Conservation (phyloP, 2,329 filamentous ascomycete species). For the Dendrostoma leiphaemia region DNA sequence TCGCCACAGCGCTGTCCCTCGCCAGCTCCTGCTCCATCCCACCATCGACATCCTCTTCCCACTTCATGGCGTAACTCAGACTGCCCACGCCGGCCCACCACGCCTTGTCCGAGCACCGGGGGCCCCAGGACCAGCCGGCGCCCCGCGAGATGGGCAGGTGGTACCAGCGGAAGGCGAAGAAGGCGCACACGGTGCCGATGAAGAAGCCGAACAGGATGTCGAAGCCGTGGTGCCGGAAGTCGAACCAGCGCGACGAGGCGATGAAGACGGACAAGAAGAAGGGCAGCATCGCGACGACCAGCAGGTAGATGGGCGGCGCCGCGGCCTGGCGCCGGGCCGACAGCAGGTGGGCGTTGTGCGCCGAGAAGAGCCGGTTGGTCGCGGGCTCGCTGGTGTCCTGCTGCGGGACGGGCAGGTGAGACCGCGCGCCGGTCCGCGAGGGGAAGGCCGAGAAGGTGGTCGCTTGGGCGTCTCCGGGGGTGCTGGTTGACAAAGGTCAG, state of each 20-base stretch:
- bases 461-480: constrained; percentile 42
- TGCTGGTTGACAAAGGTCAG: constrained; percentile 19
- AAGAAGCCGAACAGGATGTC: constrained; percentile 84
- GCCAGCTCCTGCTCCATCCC: constrained; percentile 19
- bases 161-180: constrained; percentile 80
- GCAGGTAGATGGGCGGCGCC: constrained; percentile 77
- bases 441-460: constrained; percentile 66
- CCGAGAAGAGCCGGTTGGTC: constrained; percentile 29
- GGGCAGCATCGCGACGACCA: constrained; percentile 68
- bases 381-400: constrained; percentile 28
- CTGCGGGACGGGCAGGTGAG: constrained; percentile 30
- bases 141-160: constrained; percentile 77
- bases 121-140: constrained; percentile 87
- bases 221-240: constrained; percentile 89
- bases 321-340: constrained; percentile 71
- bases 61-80: constrained; percentile 51
- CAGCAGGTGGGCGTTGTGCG: constrained; percentile 38
- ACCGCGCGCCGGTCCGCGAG: constrained; percentile 56
- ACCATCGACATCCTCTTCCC: constrained; percentile 23
- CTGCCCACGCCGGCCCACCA: constrained; percentile 75
- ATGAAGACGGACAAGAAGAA: constrained; percentile 77
- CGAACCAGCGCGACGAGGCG: constrained; percentile 79
- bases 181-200: constrained; percentile 70
- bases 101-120: constrained; percentile 67
- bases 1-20: constrained; percentile 30